phyloP scores from a whole-genome alignment of 441 rosid genomes.

The Gossypium armourianum region DNA sequence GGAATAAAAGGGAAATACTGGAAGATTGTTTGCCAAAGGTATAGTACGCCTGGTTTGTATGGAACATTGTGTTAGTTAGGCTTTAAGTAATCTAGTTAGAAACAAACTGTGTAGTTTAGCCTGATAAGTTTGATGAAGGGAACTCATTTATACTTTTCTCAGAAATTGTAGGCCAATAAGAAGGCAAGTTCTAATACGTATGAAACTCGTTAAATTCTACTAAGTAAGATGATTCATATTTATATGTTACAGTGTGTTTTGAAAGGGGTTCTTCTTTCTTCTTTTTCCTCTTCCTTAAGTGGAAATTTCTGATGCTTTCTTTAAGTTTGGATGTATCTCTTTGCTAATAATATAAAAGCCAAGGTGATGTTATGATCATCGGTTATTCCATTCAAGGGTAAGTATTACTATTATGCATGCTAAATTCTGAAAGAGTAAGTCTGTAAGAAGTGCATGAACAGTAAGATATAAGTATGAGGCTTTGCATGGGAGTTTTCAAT shows the following conservation, averaged over 20 bases:
- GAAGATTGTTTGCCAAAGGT: no score
- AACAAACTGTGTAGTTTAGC: not conserved
- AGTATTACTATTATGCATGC: not conserved
- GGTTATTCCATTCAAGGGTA: not conserved
- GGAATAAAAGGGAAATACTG: not conserved
- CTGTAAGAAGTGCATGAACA: not conserved
- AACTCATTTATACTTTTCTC: not conserved
- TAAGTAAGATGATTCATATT: not conserved
- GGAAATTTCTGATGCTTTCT: not conserved
- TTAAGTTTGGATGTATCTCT: not conserved
- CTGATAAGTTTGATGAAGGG: not conserved
- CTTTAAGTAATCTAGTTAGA: not conserved
- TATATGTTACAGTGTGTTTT: not conserved
- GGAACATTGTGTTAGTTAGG: not conserved
- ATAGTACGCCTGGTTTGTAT: not conserved
- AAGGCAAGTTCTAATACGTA: not conserved
- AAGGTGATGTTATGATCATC: no score
- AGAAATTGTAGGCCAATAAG: not conserved
- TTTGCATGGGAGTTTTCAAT: no score
- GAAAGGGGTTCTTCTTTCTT: not conserved
- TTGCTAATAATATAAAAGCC: no score
- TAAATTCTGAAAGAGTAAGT: not conserved
- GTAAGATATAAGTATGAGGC: no score
- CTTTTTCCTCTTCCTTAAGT: not conserved
- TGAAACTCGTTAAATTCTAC: not conserved